Evolutionary conservation across 495 filamentous ascomycete genomes (phyloP), one percentile per base, ranked within the genome.

Genomic region (Penicillium canariense): DNA sequence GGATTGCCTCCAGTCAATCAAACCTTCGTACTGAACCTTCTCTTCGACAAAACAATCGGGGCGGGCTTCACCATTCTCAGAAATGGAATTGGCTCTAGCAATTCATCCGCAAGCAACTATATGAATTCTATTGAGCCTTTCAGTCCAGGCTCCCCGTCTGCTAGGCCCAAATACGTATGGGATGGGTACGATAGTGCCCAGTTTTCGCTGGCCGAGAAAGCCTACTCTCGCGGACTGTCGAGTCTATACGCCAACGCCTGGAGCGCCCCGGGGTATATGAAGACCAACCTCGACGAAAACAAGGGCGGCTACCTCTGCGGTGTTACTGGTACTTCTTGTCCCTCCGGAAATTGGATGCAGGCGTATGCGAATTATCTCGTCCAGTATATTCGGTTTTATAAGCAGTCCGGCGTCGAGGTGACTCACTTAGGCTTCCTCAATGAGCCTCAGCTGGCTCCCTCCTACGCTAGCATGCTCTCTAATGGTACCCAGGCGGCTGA

Each of bases 181-280:
- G 43, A 46, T 30, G 20, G 17, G 8, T 46, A 46, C 26, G 25
- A 46, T 12, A 46, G 43, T 14, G 43, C 20, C n/a, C 43, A 46
- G 17, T 46, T 46, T 23, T 25, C 43, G 1, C 26, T 46, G 20
- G 48, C 32, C 26, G 6, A 39, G 10, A 12, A 50, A 28, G 48
- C 35, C 23, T 50, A 50, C 25, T 5, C 20, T 20, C 48, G 48
- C 5, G 34, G 48, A 17, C 48, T 50, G 3, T 5, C 27, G 22
- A 27, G 34, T 18, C 32, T 50, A 2, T 83, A 83, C 55, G 78
- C 79, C 2, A 70, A 85, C 64, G 81, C 81, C 0, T 83, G 80
- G 80, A 75, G 68, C 22, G 81, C 79, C 0, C 79, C 79, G 1
- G 78, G 74, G 0, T 84, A 76, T 65, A 83, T 84, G 81, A 84